Evolutionary conservation across 2,329 filamentous ascomycete genomes (phyloP), one percentile per base, ranked within the genome.

Genomic region (Setomelanomma holmii): DNA sequence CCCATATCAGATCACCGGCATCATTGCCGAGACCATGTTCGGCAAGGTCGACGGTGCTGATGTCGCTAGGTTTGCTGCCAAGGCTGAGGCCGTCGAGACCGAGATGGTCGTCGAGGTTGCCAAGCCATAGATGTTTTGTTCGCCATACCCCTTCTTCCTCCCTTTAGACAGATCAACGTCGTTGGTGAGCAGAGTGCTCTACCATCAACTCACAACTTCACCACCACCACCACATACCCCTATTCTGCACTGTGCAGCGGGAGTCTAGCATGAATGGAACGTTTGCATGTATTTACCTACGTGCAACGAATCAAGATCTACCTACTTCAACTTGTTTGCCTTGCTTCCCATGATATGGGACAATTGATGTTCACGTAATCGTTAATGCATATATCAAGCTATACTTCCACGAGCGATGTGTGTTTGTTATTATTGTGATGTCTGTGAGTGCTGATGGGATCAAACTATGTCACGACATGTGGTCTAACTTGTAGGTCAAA

Each of bases 1-100:
- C 77, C 90, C 90, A 55, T 95, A 96, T 80, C 89, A 91, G 78
- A 90, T 88, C 71, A 88, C 90, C 58, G 89, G 87, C 77, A 90
- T 91, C 71, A 87, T 93, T 58, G 89, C 90, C 75, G 88, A 91
- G 78, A 90, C 88, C 51, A 67, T 82, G 62, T 80, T 74, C 67
- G 80, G 80, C 54, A 80, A 78, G 73, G 75, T 78, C 59, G 78
- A 81, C 57, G 79, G 80, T 55, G 75, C 75, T 44, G 77, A 82
- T 53, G 71, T 82, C 39, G 72, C 70, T 55, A 69, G 68, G 61
- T 78, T 76, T 61, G 71, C 68, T 44, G 57, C 59, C n/a, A 59
- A 73, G 47, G 67, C 70, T 21, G 69, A 70, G 14, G 38, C 59
- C 4, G 67, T 71, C 16, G 72, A 76, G 53, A 55, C 63, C 14